Base-by-base conservation (phyloP, 306 rosid genomes). In the Crataegus laevigata region DNA sequence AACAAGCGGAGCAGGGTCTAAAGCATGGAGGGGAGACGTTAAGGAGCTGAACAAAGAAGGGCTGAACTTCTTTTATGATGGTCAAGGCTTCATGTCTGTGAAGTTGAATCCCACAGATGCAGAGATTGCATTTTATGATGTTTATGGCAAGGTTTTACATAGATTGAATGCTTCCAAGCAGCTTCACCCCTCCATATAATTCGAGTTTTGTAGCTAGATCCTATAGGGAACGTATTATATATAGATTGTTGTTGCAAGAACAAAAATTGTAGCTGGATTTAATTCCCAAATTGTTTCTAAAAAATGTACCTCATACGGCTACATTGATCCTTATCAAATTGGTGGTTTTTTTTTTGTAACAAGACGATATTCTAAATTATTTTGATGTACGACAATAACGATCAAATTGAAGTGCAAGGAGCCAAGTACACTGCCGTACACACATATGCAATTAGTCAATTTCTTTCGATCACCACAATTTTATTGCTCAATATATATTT, bases 1-100 rank as follows among this genome's bases (percentile, higher is more conserved):
- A 4, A 93, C 97, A 2, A 93, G 96, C 69, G 96, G 98, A 0
- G 97, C 91, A 43, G 97, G 98, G 14, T 93, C 98, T 24, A 93
- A 93, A 84, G 91, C 98, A 75, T 93, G 98, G 97, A 85, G 80
- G 47, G 77, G 79, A 22, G 79, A 82, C 75, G 36, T 28, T 4
- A 64, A 74, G 40, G 79, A 89, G 84, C 11, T 63, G 58, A 81
- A 82, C 22, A 66, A 65, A 64, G 87, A 82, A 21, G 66, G 80
- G 11, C 55, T 71, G 24, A 75, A 66, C 54, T 91, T 91, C 79
- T 89, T 88, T 78, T 88, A 91, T 17, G 98, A 93, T 58, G 98
- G 98, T 3, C 97, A 93, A 73, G 98, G 98, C 1, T 93, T 93
- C 45, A 84, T 93, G 86, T 83, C 96, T 3, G 71, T 87, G 65